These are phyloP conservation scores for Tagetes erecta DNA, from an alignment of 129 eudicot species.

Conservation along the genomic window DNA sequence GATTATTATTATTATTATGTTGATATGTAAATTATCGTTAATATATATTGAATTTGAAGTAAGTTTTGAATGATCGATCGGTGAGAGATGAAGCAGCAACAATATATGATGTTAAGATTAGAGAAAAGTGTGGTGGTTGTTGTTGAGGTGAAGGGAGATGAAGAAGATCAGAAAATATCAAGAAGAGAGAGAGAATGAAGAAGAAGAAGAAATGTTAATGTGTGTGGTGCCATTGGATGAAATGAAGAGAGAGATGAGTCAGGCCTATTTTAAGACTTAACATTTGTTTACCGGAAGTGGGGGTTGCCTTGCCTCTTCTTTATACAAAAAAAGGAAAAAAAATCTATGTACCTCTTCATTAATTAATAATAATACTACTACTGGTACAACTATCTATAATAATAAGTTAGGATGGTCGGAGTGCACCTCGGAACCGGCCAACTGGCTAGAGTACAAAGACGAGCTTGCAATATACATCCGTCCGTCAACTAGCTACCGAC, in stretches of 20 bases:
- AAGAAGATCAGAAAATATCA: constrained; percentile 9
- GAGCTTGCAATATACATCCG: too few species aligned
- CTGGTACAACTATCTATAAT: too few species aligned
- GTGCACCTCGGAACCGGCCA: too few species aligned
- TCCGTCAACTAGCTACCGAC: too few species aligned
- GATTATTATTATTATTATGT: too few species aligned
- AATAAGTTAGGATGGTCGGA: too few species aligned
- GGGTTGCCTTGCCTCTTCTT: constrained; percentile 21
- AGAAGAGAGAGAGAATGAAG: constrained; percentile 6
- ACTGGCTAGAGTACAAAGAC: too few species aligned
- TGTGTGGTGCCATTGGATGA: constrained; percentile 27
- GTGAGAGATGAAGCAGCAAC: background rate
- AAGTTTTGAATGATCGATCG: background rate
- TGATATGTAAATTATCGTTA: too few species aligned
- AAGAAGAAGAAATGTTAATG: constrained; percentile 29
- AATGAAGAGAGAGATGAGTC: constrained; percentile 28
- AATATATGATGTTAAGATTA: too few species aligned
- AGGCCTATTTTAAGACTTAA: constrained; percentile 42
- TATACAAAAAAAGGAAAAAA: too few species aligned
- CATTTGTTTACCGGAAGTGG: constrained; percentile 41
- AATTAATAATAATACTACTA: too few species aligned
- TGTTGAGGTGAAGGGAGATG: background rate
- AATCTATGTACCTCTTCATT: too few species aligned
- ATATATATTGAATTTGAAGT: background rate
- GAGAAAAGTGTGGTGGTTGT: background rate